Base-by-base conservation (phyloP, 768 basidiomycete species). In the Tulasnella sp. region DNA sequence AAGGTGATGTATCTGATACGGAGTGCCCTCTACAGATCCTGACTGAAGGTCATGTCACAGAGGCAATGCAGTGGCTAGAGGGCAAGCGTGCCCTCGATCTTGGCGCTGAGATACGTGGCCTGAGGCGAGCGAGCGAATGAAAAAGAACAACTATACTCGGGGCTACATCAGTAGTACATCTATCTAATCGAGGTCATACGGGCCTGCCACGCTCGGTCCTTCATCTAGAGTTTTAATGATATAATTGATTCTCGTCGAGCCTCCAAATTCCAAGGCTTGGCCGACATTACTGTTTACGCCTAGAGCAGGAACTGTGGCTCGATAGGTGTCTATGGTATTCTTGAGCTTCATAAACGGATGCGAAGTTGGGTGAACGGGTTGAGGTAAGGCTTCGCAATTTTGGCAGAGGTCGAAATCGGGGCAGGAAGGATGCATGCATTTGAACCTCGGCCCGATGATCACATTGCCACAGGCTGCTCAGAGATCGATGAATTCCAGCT, bases 41-140 rank as follows among this genome's bases (percentile, higher is more conserved):
- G 44, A 44, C 44, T 44, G 78, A 80, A 58, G 83, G 81, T 9
- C 73, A 77, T 34, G 83, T 82, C 79, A 46, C 85, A 91, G 95
- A 95, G 84, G 91, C 93, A 8, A 96, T 96, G 94, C 85, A 91
- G 36, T 96, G 93, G 91, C 85, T 96, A 34, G 94, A 95, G 84
- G 94, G 92, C 0, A 90, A 89, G 80, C 87, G 94, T 7, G 91
- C 93, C 24, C 34, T 78, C 21, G 38, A 40, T 24, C 36, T 78
- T 73, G 77, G 77, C 14, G 77, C 56, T 16, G 77, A 78, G 36
- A 78, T 78, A 24, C 56, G 77, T 14, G 77, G 77, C 10, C 77
- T 78, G 36, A 62, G 77, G 34, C 36, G 68, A 38, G 77, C 77
- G 12, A 68, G 36, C 36, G 62, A 71, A 38, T 76, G 36, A 74